Evolutionary conservation across 2,329 filamentous ascomycete species (phyloP), one percentile per base, ranked within the genome.

Genomic region (Hypocreales sp.): DNA sequence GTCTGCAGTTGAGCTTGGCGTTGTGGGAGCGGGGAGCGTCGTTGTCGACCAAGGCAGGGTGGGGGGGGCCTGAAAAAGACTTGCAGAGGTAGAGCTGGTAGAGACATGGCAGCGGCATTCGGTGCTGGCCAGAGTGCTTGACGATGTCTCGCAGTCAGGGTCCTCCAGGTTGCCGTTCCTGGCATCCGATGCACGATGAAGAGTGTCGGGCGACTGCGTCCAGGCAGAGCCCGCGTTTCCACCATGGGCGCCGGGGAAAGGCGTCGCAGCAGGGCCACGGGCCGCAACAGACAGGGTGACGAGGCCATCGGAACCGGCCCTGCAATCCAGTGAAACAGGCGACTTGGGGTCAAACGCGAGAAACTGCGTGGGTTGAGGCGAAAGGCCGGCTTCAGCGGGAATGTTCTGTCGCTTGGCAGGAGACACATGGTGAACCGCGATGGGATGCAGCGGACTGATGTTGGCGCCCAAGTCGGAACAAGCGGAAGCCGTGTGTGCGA

Each of bases 241-340:
- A 20, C 15, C 8, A 10, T 15, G 8, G 17, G 25, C 9, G 18
- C 12, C 13, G 3, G 10, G 12, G 18, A 19, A 17, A 17, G 22
- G 15, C 10, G 22, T 28, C 5, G 40, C 26, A 25, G 34, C 31
- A 21, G 39, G 21, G 3, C 28, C 27, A 8, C 37, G 24, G 8
- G 33, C 31, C 7, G 38, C 36, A 5, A 46, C 21, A 20, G 45
- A 45, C 8, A 48, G 24, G 6, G 46, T 51, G 4, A 53, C 34
- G 14, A 49, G 34, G 11, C 47, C 50, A 25, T 51, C 41, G n/a
- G 40, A 29, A 2, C 48, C 48, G 27, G 46, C 38, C 17, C 40
- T 39, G 26, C 45, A 52, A 5, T 41, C 38, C 9, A 50, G 26
- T 18, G 35, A 34, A 26, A 48, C 27, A 4, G 40, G 36, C n/a